Percentiles rank a stretch among this genome's conserved stretches.
phyloP scores from a whole-genome alignment of 768 basidiomycete species.

The Pisolithus tinctorius region DNA sequence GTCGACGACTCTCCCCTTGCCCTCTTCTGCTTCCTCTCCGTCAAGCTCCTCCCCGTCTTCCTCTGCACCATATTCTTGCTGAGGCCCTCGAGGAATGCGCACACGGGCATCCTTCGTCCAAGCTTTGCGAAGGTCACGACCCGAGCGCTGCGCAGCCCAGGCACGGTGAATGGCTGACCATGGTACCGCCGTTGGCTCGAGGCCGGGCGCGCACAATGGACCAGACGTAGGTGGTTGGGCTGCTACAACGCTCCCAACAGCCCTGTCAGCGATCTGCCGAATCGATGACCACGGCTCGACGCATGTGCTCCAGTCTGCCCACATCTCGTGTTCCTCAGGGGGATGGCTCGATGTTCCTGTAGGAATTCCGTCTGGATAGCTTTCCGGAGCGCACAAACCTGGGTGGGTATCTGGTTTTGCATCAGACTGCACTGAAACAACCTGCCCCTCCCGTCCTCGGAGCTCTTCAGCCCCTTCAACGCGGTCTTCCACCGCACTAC shows the following conservation, averaged over 20 bases:
- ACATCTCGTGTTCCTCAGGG: slow-evolving; percentile 31
- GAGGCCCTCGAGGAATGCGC: slow-evolving; percentile 26
- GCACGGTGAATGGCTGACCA: slow-evolving; percentile 64
- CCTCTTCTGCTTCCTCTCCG: slow-evolving; percentile 27
- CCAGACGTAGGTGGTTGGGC: background rate
- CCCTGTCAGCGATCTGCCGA: slow-evolving; percentile 67
- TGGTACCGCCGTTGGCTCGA: slow-evolving; percentile 50
- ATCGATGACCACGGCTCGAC: slow-evolving; percentile 67
- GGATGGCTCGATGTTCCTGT: slow-evolving; percentile 4
- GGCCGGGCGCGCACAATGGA: background rate
- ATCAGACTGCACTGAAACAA: background rate
- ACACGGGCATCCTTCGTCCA: slow-evolving; percentile 52
- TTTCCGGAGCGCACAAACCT: too few species aligned
- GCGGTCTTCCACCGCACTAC: background rate
- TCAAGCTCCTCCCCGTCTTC: slow-evolving; percentile 28
- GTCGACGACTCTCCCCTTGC: slow-evolving; percentile 32
- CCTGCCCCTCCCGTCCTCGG: slow-evolving; percentile 2
- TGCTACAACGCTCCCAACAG: slow-evolving; percentile 56
- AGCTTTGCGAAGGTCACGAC: slow-evolving; percentile 45
- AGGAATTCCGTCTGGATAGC: background rate
- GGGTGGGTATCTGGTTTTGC: background rate
- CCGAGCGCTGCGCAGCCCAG: slow-evolving; percentile 53
- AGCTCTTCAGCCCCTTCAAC: slow-evolving; percentile 2
- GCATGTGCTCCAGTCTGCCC: slow-evolving; percentile 62
- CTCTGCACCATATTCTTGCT: slow-evolving; percentile 26